phyloP scores from a whole-genome alignment of 2,329 filamentous ascomycete species.

The Neofusicoccum cordaticola region DNA sequence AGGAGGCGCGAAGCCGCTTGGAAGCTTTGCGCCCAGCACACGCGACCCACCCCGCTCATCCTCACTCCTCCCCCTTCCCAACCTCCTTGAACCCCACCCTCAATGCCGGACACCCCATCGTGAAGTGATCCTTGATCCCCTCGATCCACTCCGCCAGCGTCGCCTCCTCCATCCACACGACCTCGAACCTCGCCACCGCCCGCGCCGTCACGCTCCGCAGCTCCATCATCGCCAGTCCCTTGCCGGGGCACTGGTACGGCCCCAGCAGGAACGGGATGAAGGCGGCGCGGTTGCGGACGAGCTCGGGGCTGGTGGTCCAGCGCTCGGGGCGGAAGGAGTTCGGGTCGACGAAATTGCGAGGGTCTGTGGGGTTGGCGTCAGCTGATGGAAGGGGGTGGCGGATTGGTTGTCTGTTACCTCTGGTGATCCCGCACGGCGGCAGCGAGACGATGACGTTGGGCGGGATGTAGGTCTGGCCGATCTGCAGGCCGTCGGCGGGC shows the following conservation, averaged over 20 bases:
- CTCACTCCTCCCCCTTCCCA: neutral
- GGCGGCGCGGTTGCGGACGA: neutral
- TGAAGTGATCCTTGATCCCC: conserved; percentile 26
- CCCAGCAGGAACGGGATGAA: conserved; percentile 11
- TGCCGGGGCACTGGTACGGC: neutral
- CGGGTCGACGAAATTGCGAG: conserved; percentile 6
- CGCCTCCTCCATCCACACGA: conserved; percentile 23
- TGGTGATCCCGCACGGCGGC: conserved; percentile 20
- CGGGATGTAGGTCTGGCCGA: conserved; percentile 35
- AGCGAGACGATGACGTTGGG: conserved; percentile 26
- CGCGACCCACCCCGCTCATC: neutral
- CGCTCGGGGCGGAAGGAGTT: conserved; percentile 7
- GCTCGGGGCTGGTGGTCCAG: neutral
- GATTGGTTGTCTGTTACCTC: conserved; percentile 1
- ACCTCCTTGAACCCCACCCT: neutral
- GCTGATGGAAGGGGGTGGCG: no score
- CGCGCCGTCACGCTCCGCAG: neutral
- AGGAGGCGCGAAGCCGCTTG: no score
- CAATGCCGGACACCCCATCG: conserved; percentile 19
- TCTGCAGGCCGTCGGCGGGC: conserved; percentile 36
- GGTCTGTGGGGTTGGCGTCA: neutral
- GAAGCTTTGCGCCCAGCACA: no score
- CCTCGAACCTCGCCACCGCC: conserved; percentile 3
- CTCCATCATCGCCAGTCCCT: conserved; percentile 14
- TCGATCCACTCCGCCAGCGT: conserved; percentile 24